Conservation (phyloP, 2,329 filamentous ascomycete species). For the Calonectria multiphialidica region DNA sequence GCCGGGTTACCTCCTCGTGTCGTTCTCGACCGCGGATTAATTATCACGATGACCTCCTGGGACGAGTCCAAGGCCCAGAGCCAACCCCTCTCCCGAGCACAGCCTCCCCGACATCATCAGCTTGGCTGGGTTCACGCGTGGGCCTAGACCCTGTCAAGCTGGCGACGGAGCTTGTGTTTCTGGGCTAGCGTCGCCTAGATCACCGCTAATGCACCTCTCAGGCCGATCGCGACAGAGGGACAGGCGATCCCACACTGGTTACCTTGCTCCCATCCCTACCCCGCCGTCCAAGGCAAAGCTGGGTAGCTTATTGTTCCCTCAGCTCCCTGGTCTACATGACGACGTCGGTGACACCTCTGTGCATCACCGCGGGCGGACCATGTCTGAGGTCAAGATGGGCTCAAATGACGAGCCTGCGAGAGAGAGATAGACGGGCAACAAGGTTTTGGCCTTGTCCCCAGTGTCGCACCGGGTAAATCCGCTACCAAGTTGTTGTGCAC, state of each 20-base stretch:
- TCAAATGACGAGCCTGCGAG: not conserved
- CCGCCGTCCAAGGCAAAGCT: not conserved
- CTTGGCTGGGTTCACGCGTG: slow-evolving; percentile 35
- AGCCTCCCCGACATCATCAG: slow-evolving; percentile 39
- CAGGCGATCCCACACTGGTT: not conserved
- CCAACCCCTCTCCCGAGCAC: slow-evolving; percentile 24
- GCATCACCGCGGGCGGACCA: not conserved
- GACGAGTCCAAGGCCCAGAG: not conserved
- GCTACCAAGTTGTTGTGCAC: not conserved
- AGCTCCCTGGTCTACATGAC: not conserved
- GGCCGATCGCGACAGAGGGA: slow-evolving; percentile 33
- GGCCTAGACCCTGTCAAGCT: slow-evolving; percentile 42
- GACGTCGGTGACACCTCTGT: not conserved
- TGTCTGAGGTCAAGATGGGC: not conserved
- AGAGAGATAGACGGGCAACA: not conserved
- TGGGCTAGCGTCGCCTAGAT: slow-evolving; percentile 37
- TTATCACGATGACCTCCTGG: not conserved
- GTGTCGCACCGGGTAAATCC: not conserved
- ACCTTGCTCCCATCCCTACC: not conserved
- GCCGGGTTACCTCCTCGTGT: not conserved
- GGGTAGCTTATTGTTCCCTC: not conserved
- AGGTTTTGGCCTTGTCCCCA: not conserved
- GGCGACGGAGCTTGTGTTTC: slow-evolving; percentile 23
- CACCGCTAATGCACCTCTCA: slow-evolving; percentile 42
- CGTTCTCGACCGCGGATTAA: not conserved